phyloP scores from a whole-genome alignment of 2,329 filamentous ascomycete species.

The Apiospora pterosperma region DNA sequence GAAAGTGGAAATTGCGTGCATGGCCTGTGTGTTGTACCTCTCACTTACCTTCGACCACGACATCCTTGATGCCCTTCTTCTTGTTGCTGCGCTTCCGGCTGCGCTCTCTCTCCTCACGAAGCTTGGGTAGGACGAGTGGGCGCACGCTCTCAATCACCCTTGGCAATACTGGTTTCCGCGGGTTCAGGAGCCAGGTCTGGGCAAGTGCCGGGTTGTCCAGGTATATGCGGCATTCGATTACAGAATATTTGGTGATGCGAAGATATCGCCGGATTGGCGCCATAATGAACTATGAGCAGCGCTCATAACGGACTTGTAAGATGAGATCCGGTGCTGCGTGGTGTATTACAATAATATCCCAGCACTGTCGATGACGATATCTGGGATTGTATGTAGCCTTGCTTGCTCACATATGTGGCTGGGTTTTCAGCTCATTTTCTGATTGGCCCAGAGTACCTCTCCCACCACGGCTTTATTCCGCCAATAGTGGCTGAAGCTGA shows the following conservation, averaged over 20 bases:
- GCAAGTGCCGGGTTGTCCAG: slow-evolving; percentile 84
- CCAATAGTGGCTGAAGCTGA: neutral
- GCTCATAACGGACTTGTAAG: neutral
- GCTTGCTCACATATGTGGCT: neutral
- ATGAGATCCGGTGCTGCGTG: neutral
- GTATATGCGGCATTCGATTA: slow-evolving; percentile 96
- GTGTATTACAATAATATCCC: neutral
- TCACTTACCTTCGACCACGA: slow-evolving; percentile 69
- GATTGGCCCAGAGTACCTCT: neutral
- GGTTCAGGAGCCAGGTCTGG: slow-evolving; percentile 79
- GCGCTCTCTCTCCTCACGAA: slow-evolving; percentile 69
- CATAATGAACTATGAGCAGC: slow-evolving; percentile 48
- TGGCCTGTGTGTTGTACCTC: slow-evolving; percentile 9
- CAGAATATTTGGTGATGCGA: slow-evolving; percentile 87
- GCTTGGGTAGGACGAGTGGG: slow-evolving; percentile 83
- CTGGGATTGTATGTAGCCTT: neutral
- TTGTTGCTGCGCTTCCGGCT: slow-evolving; percentile 62
- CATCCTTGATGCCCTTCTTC: slow-evolving; percentile 82
- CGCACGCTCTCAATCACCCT: slow-evolving; percentile 82
- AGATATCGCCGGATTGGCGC: slow-evolving; percentile 86
- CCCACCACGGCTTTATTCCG: neutral
- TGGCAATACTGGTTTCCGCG: slow-evolving; percentile 71
- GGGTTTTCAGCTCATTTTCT: neutral
- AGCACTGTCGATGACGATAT: neutral
- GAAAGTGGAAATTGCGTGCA: slow-evolving; percentile 12